Base-by-base conservation (phyloP, 495 filamentous ascomycete species). In the Penicillium waksmanii region DNA sequence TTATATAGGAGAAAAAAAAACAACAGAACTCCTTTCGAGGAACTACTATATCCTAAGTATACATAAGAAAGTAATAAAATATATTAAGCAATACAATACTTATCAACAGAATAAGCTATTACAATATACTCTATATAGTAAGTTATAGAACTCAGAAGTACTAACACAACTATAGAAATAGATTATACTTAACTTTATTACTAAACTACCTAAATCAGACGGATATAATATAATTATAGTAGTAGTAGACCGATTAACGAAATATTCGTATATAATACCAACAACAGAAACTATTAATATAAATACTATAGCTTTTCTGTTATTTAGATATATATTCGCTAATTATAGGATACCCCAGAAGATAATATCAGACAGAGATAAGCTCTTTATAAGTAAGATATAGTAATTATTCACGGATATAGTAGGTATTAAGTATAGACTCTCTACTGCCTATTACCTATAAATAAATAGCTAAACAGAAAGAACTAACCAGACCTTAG, bases 401-500 rank as follows among this genome's bases (percentile, higher is more conserved):
- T n/a, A n/a, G n/a, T n/a, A n/a, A n/a, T n/a, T n/a, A n/a, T n/a
- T n/a, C n/a, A n/a, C n/a, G n/a, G n/a, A n/a, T n/a, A n/a, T n/a
- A n/a, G n/a, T n/a, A n/a, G n/a, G n/a, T n/a, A n/a, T 65, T 13
- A 17, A 51, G 3, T 6, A 17, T 4, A 46, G 46, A 25, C 51
- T 72, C 3, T 71, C 62, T n/a, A 69, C 69, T 0, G 65, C 68
- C 0, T 67, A 61, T 33, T 61, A 77, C 31, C 63, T 67, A 1
- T 40, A 73, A 46, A 74, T 66, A 3, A 60, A 75, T 64, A 61
- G 67, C 0, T 61, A 74, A 35, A 74, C 66, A 0, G 68, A 77
- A 40, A 34, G 13, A 6, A 18, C 35, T 5, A 73, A 70, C 47
- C 25, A 62, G 6, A 23, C 35, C 12, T 2, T 76, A 8, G 57